Conservation (phyloP, 2,329 filamentous ascomycete genomes). For the Daldinia sp. region DNA sequence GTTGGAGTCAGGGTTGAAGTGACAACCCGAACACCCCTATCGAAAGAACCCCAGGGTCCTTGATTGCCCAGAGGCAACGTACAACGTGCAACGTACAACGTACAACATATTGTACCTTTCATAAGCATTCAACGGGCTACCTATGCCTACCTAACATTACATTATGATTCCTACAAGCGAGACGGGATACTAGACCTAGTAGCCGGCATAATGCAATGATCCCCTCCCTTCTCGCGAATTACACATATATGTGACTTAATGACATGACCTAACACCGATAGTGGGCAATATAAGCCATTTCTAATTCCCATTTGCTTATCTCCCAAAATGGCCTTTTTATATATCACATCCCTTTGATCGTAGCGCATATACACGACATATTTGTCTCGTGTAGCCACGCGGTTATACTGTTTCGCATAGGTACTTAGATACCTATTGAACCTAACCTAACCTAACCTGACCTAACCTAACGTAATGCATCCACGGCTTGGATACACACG, state of each 20-base stretch:
- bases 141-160: too few relatives aligned
- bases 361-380: not conserved
- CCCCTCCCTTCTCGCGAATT: slow-evolving; percentile 9
- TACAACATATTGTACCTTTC: not conserved
- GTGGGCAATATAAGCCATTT: not conserved
- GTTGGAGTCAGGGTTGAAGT: slow-evolving; percentile 31
- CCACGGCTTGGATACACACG: too few relatives aligned
- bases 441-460: too few relatives aligned
- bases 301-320: not conserved
- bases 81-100: not conserved
- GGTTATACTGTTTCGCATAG: slow-evolving; percentile 15
- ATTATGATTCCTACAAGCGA: slow-evolving; percentile 4
- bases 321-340: not conserved
- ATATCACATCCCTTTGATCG: not conserved
- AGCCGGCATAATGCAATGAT: slow-evolving; percentile 21
- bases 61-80: not conserved
- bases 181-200: slow-evolving; percentile 24
- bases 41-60: slow-evolving; percentile 13
- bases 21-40: slow-evolving; percentile 32
- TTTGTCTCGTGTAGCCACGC: slow-evolving; percentile 31
- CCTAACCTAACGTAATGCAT: too few relatives aligned
- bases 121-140: too few relatives aligned
- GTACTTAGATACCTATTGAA: too few relatives aligned
- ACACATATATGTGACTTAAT: slow-evolving; percentile 20
- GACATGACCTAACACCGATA: slow-evolving; percentile 30